Conservation (phyloP, 2,329 filamentous ascomycete species). For the Aspergillus pseudotamarii region DNA sequence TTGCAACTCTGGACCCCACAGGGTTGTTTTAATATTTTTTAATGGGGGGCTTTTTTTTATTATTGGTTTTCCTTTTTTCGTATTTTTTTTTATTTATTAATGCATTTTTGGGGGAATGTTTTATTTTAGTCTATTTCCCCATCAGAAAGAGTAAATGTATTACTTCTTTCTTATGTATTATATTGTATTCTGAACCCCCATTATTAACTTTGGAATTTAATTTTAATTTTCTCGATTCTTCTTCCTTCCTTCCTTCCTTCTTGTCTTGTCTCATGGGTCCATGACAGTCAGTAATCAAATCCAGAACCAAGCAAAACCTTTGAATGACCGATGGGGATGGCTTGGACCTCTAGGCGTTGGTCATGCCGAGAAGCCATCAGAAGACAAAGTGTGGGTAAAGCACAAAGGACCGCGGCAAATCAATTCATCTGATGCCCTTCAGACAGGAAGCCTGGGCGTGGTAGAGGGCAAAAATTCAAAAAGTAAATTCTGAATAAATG, state of each 20-base stretch:
- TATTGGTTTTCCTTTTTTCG: slow-evolving; percentile 14
- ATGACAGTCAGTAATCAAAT: not conserved
- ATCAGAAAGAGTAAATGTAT: not conserved
- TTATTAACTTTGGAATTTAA: not conserved
- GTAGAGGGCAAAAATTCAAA: slow-evolving; percentile 1
- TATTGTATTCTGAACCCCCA: not conserved
- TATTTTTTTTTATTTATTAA: slow-evolving; percentile 8
- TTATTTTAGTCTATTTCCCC: slow-evolving; percentile 2
- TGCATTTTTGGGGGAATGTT: slow-evolving; percentile 11
- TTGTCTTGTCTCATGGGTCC: not conserved
- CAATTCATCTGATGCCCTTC: slow-evolving; percentile 11
- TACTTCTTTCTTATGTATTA: not conserved
- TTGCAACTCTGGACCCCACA: slow-evolving; percentile 25
- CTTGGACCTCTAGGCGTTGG: slow-evolving; percentile 16
- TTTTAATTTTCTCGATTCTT: not conserved
- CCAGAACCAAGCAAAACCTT: not conserved
- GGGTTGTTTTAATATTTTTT: slow-evolving; percentile 16
- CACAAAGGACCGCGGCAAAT: slow-evolving; percentile 14
- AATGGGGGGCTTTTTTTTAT: not conserved
- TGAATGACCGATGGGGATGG: slow-evolving; percentile 3
- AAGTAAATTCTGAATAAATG: slow-evolving; percentile 14
- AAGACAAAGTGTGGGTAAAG: slow-evolving; percentile 9
- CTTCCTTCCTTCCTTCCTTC: not conserved
- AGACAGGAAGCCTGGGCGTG: not conserved
- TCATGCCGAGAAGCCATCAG: slow-evolving; percentile 16